Percentiles rank a stretch among this genome's conserved stretches.
phyloP scores from a whole-genome alignment of 768 basidiomycete species.

The Sporobolomyces phaffii region DNA sequence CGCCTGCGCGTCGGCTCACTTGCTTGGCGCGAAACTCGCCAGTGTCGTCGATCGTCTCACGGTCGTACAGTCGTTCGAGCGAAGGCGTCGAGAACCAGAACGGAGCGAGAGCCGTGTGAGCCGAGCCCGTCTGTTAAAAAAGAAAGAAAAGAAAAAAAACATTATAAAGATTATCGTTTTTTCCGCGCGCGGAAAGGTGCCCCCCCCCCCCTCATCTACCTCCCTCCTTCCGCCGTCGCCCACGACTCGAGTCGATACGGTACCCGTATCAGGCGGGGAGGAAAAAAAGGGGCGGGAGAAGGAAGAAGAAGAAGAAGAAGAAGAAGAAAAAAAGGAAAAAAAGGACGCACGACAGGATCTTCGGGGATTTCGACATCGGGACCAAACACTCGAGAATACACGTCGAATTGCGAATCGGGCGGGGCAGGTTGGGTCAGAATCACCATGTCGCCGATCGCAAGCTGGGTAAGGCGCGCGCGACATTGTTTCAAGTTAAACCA shows the following conservation, averaged over 20 bases:
- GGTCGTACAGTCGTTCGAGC: not conserved
- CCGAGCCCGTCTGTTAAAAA: conserved; percentile 43
- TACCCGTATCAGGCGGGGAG: no score
- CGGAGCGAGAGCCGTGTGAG: conserved; percentile 43
- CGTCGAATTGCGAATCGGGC: conserved; percentile 20
- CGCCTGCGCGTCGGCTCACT: conserved; percentile 8
- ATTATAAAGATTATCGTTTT: not conserved
- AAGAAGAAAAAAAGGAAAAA: not conserved
- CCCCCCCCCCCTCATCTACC: no score
- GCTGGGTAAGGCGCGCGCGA: no score
- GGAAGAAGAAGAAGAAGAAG: not conserved
- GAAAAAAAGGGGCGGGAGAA: no score
- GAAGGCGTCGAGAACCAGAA: conserved; percentile 41
- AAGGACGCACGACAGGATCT: conserved; percentile 43
- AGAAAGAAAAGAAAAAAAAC: not conserved
- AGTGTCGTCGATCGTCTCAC: no score
- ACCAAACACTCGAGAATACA: conserved; percentile 45
- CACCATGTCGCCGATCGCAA: not conserved
- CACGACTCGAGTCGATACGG: no score
- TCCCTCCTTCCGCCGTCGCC: no score
- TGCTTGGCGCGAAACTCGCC: conserved; percentile 8
- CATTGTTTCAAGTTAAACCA: no score
- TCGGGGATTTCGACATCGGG: conserved; percentile 40
- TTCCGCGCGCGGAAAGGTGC: no score
- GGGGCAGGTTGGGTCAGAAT: conserved; percentile 39